These are phyloP conservation scores for Aphelidium insulamus DNA, from an alignment of 371 early-diverging fungal species.

Conservation along the genomic window DNA sequence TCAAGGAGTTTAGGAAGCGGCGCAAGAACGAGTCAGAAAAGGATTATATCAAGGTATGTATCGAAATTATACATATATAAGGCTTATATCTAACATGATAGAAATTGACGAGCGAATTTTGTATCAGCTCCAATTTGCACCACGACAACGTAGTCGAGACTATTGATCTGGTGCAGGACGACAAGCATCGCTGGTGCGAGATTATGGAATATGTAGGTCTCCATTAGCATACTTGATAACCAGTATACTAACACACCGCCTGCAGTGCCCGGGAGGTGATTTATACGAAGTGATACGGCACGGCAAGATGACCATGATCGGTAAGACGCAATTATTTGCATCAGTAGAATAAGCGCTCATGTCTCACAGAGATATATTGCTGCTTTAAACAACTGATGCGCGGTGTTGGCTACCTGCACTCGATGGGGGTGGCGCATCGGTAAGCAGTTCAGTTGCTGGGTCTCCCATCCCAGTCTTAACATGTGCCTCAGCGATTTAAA, in stretches of 20 bases:
- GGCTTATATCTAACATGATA: neutral
- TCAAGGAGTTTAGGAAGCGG: conserved; percentile 77
- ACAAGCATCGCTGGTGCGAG: conserved; percentile 63
- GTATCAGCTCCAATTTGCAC: conserved; percentile 62
- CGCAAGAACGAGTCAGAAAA: conserved; percentile 59
- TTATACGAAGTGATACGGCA: conserved; percentile 45
- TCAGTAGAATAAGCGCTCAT: no score
- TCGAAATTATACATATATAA: conserved; percentile 1
- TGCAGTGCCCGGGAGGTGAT: conserved; percentile 60
- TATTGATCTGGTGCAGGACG: conserved; percentile 70
- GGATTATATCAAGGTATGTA: conserved; percentile 55
- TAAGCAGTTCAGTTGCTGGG: conserved; percentile 14
- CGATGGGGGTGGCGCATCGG: conserved; percentile 83
- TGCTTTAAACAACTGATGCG: conserved; percentile 77
- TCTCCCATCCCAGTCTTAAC: conserved; percentile 9
- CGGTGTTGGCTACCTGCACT: conserved; percentile 74
- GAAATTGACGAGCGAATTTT: conserved; percentile 66
- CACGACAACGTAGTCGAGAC: conserved; percentile 77
- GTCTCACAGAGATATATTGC: conserved; percentile 37
- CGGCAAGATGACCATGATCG: conserved; percentile 39
- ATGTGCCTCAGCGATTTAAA: conserved; percentile 56
- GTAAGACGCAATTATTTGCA: no score
- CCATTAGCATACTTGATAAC: conserved; percentile 1
- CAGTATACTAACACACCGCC: neutral
- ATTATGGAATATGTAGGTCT: conserved; percentile 51